Base-by-base conservation (phyloP, 2,329 filamentous ascomycete genomes). In the Fusarium heterosporum region DNA sequence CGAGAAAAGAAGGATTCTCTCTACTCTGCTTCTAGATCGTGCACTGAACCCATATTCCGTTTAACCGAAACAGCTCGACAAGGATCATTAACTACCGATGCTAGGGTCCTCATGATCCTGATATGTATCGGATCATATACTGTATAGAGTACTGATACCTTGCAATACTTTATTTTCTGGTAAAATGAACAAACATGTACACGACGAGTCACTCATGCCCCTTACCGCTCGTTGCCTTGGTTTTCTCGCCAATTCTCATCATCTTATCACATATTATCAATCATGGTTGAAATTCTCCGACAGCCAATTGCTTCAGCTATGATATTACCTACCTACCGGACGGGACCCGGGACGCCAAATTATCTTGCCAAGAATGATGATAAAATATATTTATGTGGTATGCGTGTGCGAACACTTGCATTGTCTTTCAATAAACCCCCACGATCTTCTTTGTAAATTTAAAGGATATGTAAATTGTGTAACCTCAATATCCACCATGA, bases 11-110 rank as follows among this genome's bases (percentile, higher is more conserved):
- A 17, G 47, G 45, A 36, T 22, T 22, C n/a, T 36, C 28, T 29
- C 28, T 9, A 3, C 38, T 39, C 22, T 54, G 28, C 17, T 34
- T 22, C 50, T 30, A 68, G 64, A 49, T 55, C 61, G 48, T 56
- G 64, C 17, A 8, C 14, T 34, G 32, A 34, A n/a, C 14, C 32
- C 14, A n/a, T 32, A 32, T 47, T 34, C n/a, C 16, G 22, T 28
- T 42, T 36, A 49, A 34, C 51, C 64, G 36, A 43, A 30, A 26
- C 56, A 39, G 41, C 48, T 19, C n/a, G 36, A 32, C 46, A 32
- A 38, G 63, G 48, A 64, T 29, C 22, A 38, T 12, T 39, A 63
- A 57, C 52, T 59, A 66, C 58, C 52, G 49, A 29, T 41, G 38
- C 40, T 19, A 36, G 40, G 55, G 49, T 3, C 16, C 16, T 36